Base-by-base conservation (phyloP, 768 basidiomycete species). In the Pisolithus sp. region DNA sequence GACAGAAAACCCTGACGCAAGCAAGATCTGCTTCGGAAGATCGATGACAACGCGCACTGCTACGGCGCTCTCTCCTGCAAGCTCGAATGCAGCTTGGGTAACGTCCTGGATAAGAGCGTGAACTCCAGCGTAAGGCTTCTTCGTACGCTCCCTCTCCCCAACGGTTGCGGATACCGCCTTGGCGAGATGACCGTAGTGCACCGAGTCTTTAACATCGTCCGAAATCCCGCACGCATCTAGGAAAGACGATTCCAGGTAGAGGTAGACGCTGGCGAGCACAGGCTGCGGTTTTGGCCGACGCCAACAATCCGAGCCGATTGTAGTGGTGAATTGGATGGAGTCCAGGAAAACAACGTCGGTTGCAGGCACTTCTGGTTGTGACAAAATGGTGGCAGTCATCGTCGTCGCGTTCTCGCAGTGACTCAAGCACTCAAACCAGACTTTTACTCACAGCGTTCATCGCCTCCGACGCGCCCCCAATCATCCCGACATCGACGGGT, bases 101-200 rank as follows among this genome's bases (percentile, higher is more conserved):
- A 78, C 74, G 10, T 63, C 69, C 3, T 65, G 50, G 13, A 73
- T 60, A 24, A 78, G 59, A 1, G 61, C 69, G 6, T 64, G 60
- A 0, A 71, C 56, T 5, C 62, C 56, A 5, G 59, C 31, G 26
- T 73, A 76, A 5, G 42, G 57, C 0, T 61, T 57, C 3, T 58
- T 41, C 0, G 20, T 18, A 18, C 46, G 30, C 21, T 21, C 50
- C 52, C 36, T 51, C 10, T 28, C 18, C 13, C 65, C 46, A 8
- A 68, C 59, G 1, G 73, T 65, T 1, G 21, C 53, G n/a, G 64
- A 64, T 49, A 81, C 67, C 0, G 65, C 62, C 58, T 84, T 84
- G 21, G 76, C 69, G 26, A 88, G 73, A 24, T 77, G 71, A 4
- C 83, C 82, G 59, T 89, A 88, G 64, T 88, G 79, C 6, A 89